Evolutionary conservation across 139 green algal genomes (phyloP).

Genomic region (Closterium sp.): DNA sequence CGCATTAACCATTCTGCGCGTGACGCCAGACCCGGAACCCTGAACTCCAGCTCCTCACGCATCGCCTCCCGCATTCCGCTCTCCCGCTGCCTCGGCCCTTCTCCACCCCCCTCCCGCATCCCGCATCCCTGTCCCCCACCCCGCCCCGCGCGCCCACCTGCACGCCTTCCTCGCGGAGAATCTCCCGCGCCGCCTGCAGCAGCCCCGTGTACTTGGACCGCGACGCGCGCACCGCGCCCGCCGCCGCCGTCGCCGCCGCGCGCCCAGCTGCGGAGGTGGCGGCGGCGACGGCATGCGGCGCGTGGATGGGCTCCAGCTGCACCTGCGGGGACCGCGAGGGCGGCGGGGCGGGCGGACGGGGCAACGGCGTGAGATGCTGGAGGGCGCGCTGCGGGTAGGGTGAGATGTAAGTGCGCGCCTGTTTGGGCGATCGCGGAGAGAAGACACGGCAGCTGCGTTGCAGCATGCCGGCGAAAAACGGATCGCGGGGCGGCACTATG

Average conservation of each 20-base stretch:
- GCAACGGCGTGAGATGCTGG: not conserved
- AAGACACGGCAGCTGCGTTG: too few species aligned
- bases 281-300: not conserved
- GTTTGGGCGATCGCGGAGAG: too few species aligned
- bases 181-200: constrained; percentile 75
- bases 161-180: constrained; percentile 86
- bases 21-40: too few species aligned
- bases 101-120: not conserved
- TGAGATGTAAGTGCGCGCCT: too few species aligned
- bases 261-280: not conserved
- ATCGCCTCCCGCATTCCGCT: not conserved
- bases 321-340: constrained; percentile 72
- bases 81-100: not conserved
- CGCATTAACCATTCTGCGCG: too few species aligned
- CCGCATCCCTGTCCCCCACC: not conserved
- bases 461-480: not conserved
- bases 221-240: not conserved
- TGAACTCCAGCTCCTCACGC: not conserved
- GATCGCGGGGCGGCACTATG: not conserved
- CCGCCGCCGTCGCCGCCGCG: not conserved
- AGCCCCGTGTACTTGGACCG: constrained; percentile 85
- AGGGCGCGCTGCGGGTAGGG: too few species aligned
- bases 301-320: constrained; percentile 69
- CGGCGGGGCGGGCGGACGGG: too few species aligned
- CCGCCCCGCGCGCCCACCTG: constrained; percentile 52